phyloP scores from a whole-genome alignment of 768 basidiomycete genomes.

The Suillus placidus region DNA sequence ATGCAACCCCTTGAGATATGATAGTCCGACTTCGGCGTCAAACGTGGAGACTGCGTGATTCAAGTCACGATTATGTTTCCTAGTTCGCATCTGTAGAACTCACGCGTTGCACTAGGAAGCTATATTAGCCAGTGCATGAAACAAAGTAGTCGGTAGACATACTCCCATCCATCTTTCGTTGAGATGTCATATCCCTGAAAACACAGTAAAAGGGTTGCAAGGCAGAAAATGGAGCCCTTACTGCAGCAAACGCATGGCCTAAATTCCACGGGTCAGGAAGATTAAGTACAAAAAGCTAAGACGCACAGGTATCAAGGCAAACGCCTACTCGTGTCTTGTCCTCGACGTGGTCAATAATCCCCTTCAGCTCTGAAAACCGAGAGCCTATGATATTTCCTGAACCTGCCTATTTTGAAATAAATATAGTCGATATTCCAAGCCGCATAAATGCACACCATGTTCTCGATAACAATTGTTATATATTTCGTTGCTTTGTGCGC shows the following conservation, averaged over 20 bases:
- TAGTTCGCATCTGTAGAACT: slow-evolving; percentile 10
- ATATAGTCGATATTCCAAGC: not conserved
- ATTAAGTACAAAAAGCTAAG: not conserved
- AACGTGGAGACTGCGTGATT: slow-evolving; percentile 57
- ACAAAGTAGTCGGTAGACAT: slow-evolving; percentile 31
- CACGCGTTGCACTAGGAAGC: slow-evolving; percentile 27
- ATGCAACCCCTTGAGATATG: slow-evolving; percentile 82
- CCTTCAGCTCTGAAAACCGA: slow-evolving; percentile 64
- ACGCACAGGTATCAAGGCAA: slow-evolving; percentile 82
- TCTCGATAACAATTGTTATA: slow-evolving; percentile 75
- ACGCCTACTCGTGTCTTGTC: slow-evolving; percentile 79
- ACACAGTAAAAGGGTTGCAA: not conserved
- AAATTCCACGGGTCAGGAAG: not conserved
- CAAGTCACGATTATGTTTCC: not conserved
- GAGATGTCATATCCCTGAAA: slow-evolving; percentile 79
- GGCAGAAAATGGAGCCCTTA: slow-evolving; percentile 33
- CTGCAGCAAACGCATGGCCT: slow-evolving; percentile 83
- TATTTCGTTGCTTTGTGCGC: slow-evolving; percentile 64
- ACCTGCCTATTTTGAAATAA: slow-evolving; percentile 56
- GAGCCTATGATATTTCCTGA: slow-evolving; percentile 79
- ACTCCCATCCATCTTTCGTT: slow-evolving; percentile 73
- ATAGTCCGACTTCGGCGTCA: slow-evolving; percentile 65
- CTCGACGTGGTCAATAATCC: slow-evolving; percentile 69
- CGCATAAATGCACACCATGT: slow-evolving; percentile 59
- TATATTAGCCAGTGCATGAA: not conserved